phyloP scores from a whole-genome alignment of 148 eudicot genomes.

The Vaccinium vitisidaea region DNA sequence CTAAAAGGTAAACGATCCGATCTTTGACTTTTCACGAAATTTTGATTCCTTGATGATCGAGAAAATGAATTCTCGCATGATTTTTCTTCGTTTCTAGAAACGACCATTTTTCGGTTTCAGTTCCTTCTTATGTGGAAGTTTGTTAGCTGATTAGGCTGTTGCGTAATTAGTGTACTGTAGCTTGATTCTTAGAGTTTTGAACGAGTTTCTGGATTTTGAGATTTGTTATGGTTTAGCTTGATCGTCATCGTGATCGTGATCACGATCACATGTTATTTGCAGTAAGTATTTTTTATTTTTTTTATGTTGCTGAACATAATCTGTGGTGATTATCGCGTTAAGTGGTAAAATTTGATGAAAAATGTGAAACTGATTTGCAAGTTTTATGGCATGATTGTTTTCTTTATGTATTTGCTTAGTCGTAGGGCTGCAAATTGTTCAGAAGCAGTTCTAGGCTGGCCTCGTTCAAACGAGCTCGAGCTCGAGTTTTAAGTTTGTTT shows the following conservation, averaged over 20 bases:
- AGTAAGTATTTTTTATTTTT: background rate
- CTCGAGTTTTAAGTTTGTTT: too few relatives aligned
- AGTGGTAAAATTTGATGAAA: background rate
- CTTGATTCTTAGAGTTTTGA: slow-evolving; percentile 2
- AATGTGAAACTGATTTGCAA: background rate
- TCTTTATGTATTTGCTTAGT: background rate
- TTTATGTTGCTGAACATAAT: background rate
- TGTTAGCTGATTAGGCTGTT: background rate
- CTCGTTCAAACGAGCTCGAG: too few relatives aligned
- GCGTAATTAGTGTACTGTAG: background rate
- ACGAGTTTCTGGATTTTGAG: background rate
- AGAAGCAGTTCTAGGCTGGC: too few relatives aligned
- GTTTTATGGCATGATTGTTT: background rate
- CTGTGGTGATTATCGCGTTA: background rate
- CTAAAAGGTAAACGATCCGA: background rate
- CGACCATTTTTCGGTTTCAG: background rate
- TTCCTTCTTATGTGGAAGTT: background rate
- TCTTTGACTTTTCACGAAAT: background rate
- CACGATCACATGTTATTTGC: background rate
- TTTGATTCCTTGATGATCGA: background rate
- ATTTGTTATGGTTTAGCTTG: background rate
- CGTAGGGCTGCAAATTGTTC: too few relatives aligned
- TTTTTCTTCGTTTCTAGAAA: background rate
- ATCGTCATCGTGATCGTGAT: background rate
- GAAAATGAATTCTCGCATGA: background rate